Percentiles rank a stretch among this genome's conserved stretches.
Evolutionary conservation across 768 basidiomycete species (phyloP).

Genomic region (Tylopilus subfusipes): DNA sequence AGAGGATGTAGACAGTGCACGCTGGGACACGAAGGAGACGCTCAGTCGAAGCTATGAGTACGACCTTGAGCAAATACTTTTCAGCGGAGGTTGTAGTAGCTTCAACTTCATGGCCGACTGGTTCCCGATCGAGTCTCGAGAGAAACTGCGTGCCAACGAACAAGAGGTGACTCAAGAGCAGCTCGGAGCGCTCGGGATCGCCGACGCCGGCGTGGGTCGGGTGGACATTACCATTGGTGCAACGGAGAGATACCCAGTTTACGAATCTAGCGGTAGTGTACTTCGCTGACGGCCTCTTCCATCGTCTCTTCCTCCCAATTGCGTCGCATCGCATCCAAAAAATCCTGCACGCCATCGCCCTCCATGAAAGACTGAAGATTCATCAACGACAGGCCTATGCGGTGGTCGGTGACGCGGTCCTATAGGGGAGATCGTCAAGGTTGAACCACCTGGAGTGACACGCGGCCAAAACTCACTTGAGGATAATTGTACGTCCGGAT

Average conservation of each 20-base stretch:
- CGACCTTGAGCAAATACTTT: too few species aligned
- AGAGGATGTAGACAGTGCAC: slow-evolving; percentile 80
- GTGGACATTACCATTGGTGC: too few species aligned
- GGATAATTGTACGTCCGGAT: slow-evolving; percentile 95
- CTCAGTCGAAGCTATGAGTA: too few species aligned
- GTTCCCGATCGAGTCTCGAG: slow-evolving; percentile 81
- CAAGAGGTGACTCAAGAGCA: slow-evolving; percentile 70
- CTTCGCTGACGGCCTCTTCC: slow-evolving; percentile 45
- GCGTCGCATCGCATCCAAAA: slow-evolving; percentile 55
- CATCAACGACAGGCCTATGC: slow-evolving; percentile 73
- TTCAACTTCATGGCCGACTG: slow-evolving; percentile 89
- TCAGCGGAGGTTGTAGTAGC: too few species aligned
- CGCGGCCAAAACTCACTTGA: slow-evolving; percentile 45
- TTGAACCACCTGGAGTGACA: too few species aligned
- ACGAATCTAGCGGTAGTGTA: neutral
- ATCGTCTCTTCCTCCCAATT: slow-evolving; percentile 54
- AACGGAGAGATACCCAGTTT: neutral
- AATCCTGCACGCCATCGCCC: slow-evolving; percentile 56
- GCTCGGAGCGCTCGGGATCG: slow-evolving; percentile 59
- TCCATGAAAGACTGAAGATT: slow-evolving; percentile 65
- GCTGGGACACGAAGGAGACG: too few species aligned
- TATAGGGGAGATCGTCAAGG: slow-evolving; percentile 27
- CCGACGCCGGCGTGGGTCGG: slow-evolving; percentile 31
- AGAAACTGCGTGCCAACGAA: slow-evolving; percentile 73
- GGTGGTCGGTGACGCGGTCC: slow-evolving; percentile 93